Evolutionary conservation across 176 grass and related monocot species (phyloP).

Genomic region (Oryza officinalis): DNA sequence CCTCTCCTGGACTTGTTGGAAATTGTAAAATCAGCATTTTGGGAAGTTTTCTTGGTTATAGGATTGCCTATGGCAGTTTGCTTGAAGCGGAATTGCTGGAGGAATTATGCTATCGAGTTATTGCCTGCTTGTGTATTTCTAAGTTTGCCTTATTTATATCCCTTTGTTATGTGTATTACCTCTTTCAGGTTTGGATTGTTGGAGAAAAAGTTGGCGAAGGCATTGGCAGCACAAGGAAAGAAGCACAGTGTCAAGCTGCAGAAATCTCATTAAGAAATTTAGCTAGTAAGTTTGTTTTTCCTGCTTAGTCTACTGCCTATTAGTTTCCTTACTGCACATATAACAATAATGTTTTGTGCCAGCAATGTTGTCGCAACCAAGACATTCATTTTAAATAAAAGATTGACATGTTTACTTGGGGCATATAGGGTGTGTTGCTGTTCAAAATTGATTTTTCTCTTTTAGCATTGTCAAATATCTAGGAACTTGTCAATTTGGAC

Average conservation of each 20-base stretch:
- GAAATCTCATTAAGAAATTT: slow-evolving; percentile 81
- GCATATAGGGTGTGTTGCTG: background rate
- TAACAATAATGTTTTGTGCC: slow-evolving; percentile 16
- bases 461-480: slow-evolving; percentile 9
- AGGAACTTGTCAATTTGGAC: background rate
- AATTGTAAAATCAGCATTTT: background rate
- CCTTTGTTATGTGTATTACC: slow-evolving; percentile 8
- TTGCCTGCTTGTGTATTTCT: background rate
- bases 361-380: slow-evolving; percentile 3
- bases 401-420: background rate
- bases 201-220: slow-evolving; percentile 92
- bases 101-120: background rate
- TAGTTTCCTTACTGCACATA: background rate
- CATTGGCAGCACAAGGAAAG: slow-evolving; percentile 87
- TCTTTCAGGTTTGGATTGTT: slow-evolving; percentile 81
- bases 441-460: background rate
- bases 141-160: background rate
- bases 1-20: background rate
- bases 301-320: slow-evolving; percentile 5
- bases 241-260: slow-evolving; percentile 75
- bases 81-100: background rate
- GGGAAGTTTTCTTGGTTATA: background rate
- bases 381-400: background rate
- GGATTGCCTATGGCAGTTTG: background rate
- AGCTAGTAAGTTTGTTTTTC: slow-evolving; percentile 59